These are phyloP conservation scores for Hexamita inflata DNA, from an alignment of 208 protist genomes.

Conservation along the genomic window DNA sequence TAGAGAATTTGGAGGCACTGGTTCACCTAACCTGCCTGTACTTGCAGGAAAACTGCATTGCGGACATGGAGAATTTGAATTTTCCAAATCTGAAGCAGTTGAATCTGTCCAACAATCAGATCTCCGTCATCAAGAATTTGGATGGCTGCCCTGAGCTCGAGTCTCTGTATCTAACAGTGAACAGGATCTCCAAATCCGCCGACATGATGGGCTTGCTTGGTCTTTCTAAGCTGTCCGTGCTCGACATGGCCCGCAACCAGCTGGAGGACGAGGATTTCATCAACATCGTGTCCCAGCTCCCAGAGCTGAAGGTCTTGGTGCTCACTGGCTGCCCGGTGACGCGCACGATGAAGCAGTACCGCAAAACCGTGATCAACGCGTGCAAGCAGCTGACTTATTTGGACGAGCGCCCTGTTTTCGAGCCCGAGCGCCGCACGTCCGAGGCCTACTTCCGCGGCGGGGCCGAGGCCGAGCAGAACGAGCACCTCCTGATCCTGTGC, in stretches of 20 bases:
- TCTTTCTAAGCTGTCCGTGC: slow-evolving; percentile 56
- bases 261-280: slow-evolving; percentile 59
- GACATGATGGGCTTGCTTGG: slow-evolving; percentile 52
- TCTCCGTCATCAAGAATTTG: slow-evolving; percentile 51
- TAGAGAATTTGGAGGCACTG: slow-evolving; percentile 57
- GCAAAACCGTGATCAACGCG: slow-evolving; percentile 59
- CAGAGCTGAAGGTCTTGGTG: slow-evolving; percentile 57
- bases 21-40: slow-evolving; percentile 59
- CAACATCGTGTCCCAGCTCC: slow-evolving; percentile 58
- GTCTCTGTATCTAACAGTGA: slow-evolving; percentile 60
- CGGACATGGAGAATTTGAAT: slow-evolving; percentile 63
- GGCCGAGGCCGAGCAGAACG: slow-evolving; percentile 47
- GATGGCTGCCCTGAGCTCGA: slow-evolving; percentile 46
- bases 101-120: slow-evolving; percentile 68
- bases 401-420: slow-evolving; percentile 68
- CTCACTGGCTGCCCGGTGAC: slow-evolving; percentile 61
- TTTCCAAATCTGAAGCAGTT: slow-evolving; percentile 61
- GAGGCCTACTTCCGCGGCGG: slow-evolving; percentile 63
- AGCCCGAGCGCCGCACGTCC: slow-evolving; percentile 60
- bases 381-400: slow-evolving; percentile 60
- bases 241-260: slow-evolving; percentile 70
- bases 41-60: slow-evolving; percentile 67
- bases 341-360: slow-evolving; percentile 51
- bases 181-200: slow-evolving; percentile 49
- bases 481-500: background rate